Evolutionary conservation across 495 filamentous ascomycete genomes (phyloP).

Genomic region (Neurospora tetrasperma): DNA sequence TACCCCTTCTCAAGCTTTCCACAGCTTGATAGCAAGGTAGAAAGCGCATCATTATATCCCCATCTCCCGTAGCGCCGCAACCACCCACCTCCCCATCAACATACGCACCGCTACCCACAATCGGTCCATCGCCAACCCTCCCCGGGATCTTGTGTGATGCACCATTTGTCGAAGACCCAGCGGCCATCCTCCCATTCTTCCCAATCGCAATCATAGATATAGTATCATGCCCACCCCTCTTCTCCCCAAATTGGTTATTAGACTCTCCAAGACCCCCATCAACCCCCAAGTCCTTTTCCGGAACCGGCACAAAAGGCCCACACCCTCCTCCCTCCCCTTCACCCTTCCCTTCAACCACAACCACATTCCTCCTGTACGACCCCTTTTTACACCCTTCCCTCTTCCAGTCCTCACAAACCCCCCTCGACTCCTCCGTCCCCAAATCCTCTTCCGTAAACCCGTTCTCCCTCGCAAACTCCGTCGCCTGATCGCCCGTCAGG

Average conservation of each 20-base stretch:
- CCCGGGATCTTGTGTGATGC: conserved; percentile 38
- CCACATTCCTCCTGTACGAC: conserved; percentile 33
- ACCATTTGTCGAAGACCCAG: conserved; percentile 40
- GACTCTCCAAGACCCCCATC: neutral
- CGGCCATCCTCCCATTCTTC: conserved; percentile 29
- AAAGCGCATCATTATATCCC: conserved; percentile 43
- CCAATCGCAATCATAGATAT: conserved; percentile 38
- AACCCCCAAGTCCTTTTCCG: conserved; percentile 1
- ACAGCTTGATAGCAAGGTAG: conserved; percentile 41
- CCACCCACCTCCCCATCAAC: conserved; percentile 39
- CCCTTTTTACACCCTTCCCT: conserved; percentile 21
- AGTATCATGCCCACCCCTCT: conserved; percentile 28
- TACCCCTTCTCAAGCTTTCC: conserved; percentile 34
- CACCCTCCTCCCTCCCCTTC: conserved; percentile 13
- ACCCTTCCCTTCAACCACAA: conserved; percentile 13
- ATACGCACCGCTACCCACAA: conserved; percentile 38
- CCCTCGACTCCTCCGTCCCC: conserved; percentile 23
- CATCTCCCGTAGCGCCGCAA: conserved; percentile 40
- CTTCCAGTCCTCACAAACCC: conserved; percentile 29
- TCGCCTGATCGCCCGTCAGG: conserved; percentile 36
- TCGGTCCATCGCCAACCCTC: conserved; percentile 39
- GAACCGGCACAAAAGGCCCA: conserved; percentile 29
- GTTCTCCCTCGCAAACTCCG: conserved; percentile 34
- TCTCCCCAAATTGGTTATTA: neutral
- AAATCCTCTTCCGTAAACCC: conserved; percentile 33